These are phyloP conservation scores for Trypanosoma rangeli DNA, from an alignment of 208 protist genomes.

Conservation along the genomic window DNA sequence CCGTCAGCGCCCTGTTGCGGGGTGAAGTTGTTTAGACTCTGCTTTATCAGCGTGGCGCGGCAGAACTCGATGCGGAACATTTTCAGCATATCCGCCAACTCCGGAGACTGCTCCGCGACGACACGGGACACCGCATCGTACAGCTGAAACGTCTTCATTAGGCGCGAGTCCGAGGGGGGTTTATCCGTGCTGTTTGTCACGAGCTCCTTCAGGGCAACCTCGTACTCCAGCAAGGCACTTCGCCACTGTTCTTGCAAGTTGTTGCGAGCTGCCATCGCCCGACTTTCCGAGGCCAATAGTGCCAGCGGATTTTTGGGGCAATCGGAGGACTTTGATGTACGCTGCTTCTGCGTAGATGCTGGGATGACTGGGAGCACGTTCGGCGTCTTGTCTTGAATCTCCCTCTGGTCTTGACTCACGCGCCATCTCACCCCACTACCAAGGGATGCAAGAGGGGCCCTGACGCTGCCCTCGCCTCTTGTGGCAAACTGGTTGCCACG, in stretches of 20 bases:
- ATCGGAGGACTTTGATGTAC: background rate
- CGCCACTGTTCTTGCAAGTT: conserved; percentile 55
- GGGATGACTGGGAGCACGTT: conserved; percentile 13
- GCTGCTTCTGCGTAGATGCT: conserved; percentile 1
- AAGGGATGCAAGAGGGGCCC: background rate
- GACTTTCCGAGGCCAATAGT: conserved; percentile 35
- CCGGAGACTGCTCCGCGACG: conserved; percentile 39
- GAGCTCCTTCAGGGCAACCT: conserved; percentile 77
- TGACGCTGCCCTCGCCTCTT: background rate
- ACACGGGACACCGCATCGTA: conserved; percentile 58
- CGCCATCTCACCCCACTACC: background rate
- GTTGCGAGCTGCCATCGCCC: conserved; percentile 32
- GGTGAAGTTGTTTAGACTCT: conserved; percentile 11
- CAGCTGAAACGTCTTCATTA: conserved; percentile 51
- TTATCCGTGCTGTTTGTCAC: conserved; percentile 44
- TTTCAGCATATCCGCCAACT: conserved; percentile 65
- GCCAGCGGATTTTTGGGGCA: conserved; percentile 16
- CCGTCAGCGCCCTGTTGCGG: conserved; percentile 1
- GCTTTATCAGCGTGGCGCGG: conserved; percentile 58
- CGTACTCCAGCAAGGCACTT: conserved; percentile 72
- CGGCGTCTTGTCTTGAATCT: background rate
- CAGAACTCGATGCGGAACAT: conserved; percentile 89
- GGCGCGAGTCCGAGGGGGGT: conserved; percentile 47
- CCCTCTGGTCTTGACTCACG: background rate
- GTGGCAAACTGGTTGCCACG: background rate